Evolutionary conservation across 164 flowering plant genomes (phyloP).

Genomic region (Protea cynaroides): DNA sequence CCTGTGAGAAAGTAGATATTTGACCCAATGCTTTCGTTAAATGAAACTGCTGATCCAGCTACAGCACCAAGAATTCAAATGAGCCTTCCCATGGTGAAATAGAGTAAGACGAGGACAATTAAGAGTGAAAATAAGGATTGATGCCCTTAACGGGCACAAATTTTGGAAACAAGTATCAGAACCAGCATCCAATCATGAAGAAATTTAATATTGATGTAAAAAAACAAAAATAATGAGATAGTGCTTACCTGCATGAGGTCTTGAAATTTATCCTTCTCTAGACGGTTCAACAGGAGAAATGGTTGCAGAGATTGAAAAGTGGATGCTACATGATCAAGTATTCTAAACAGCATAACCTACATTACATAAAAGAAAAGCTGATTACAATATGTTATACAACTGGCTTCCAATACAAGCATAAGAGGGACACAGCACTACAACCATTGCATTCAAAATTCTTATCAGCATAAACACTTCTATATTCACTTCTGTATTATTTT

Average conservation of each 20-base stretch:
- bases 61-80: conserved; percentile 9
- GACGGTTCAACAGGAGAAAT: conserved; percentile 4
- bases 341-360: conserved; percentile 23
- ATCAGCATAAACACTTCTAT: not conserved
- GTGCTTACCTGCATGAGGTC: conserved; percentile 14
- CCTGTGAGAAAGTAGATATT: conserved; percentile 19
- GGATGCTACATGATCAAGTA: conserved; percentile 15
- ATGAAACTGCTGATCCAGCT: conserved; percentile 17
- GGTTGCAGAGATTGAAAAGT: conserved; percentile 13
- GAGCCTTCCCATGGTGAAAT: not conserved
- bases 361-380: not conserved
- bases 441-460: not conserved
- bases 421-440: not conserved
- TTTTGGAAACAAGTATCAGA: not conserved
- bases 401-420: not conserved
- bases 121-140: not conserved
- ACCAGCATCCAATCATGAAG: not conserved
- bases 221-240: not conserved
- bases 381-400: not conserved
- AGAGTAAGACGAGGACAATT: not conserved
- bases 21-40: conserved; percentile 14
- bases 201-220: no score
- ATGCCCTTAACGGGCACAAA: not conserved
- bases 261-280: conserved; percentile 14
- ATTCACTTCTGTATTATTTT: not conserved